Percentiles rank a stretch among this genome's conserved stretches.
Conservation (phyloP, 139 green algal species). For the Spirogloea muscicola region DNA sequence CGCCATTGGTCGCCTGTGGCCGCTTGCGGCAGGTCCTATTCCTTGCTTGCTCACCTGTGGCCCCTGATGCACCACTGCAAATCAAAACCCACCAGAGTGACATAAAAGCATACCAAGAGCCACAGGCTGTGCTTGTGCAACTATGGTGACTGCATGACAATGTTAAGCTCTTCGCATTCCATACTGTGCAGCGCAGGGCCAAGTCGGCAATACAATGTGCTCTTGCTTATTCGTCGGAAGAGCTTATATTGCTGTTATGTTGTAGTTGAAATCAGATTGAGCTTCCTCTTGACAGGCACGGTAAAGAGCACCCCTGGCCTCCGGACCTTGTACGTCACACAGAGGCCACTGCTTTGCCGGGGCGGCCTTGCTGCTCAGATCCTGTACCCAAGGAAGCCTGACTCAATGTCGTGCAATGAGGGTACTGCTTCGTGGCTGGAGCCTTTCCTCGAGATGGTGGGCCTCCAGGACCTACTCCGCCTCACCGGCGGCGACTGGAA, state of each 20-base stretch:
- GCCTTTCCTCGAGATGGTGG: constrained; percentile 4
- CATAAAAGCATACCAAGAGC: not conserved
- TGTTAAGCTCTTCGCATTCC: not conserved
- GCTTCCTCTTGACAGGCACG: not conserved
- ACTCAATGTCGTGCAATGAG: too few relatives aligned
- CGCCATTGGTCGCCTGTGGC: not conserved
- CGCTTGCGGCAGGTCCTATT: not conserved
- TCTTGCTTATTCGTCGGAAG: not conserved
- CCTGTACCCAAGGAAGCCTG: not conserved
- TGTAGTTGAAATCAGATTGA: not conserved
- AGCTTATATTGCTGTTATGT: not conserved
- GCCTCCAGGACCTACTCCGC: not conserved
- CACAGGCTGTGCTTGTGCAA: not conserved
- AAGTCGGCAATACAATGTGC: not conserved
- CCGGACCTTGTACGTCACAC: constrained; percentile 5
- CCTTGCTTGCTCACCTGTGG: not conserved
- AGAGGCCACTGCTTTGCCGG: constrained; percentile 12
- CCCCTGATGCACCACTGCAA: not conserved
- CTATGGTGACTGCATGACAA: not conserved
- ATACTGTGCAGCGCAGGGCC: too few relatives aligned
- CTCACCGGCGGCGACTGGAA: not conserved
- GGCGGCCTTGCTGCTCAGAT: constrained; percentile 18
- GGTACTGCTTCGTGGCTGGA: not conserved
- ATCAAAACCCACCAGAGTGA: not conserved
- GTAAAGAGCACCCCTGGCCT: not conserved